A percentile compares a stretch with the other conserved stretches of the same genome.
Conservation (phyloP, 2,329 filamentous ascomycete genomes). For the Capronia americana region DNA sequence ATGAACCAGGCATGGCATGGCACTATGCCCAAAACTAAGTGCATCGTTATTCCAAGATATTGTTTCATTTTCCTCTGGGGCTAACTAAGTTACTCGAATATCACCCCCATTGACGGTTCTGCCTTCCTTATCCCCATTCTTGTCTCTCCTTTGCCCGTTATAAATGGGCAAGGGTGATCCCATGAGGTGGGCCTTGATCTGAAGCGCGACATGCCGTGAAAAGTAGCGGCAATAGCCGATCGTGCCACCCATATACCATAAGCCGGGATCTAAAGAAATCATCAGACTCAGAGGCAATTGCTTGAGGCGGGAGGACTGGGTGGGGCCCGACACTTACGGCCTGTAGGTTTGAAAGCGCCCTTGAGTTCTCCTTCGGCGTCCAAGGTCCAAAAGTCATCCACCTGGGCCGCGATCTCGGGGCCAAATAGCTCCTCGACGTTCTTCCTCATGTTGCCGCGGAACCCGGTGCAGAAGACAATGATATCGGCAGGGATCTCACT, state of each 20-base stretch:
- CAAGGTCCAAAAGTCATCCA: constrained; percentile 54
- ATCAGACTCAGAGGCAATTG: no score
- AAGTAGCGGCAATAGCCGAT: constrained; percentile 49
- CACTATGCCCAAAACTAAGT: no score
- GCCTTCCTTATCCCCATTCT: no score
- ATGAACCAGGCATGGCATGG: no score
- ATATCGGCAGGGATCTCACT: constrained; percentile 52
- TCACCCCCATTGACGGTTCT: no score
- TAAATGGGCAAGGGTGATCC: constrained; percentile 32
- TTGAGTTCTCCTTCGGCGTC: constrained; percentile 56
- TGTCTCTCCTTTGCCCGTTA: no score
- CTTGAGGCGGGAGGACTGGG: no score
- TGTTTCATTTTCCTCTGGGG: no score
- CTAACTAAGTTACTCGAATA: no score
- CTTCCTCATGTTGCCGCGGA: constrained; percentile 50
- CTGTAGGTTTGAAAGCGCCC: constrained; percentile 49
- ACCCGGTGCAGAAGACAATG: constrained; percentile 57
- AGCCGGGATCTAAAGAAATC: constrained; percentile 36
- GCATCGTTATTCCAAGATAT: no score
- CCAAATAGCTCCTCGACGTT: constrained; percentile 50
- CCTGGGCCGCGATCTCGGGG: constrained; percentile 47
- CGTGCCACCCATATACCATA: constrained; percentile 56
- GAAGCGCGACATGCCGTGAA: constrained; percentile 54
- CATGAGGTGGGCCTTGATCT: constrained; percentile 48
- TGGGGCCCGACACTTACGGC: constrained; percentile 43